Evolutionary conservation across 1,284 basidiomycete species (phyloP).

Genomic region (Peniophora sp.): DNA sequence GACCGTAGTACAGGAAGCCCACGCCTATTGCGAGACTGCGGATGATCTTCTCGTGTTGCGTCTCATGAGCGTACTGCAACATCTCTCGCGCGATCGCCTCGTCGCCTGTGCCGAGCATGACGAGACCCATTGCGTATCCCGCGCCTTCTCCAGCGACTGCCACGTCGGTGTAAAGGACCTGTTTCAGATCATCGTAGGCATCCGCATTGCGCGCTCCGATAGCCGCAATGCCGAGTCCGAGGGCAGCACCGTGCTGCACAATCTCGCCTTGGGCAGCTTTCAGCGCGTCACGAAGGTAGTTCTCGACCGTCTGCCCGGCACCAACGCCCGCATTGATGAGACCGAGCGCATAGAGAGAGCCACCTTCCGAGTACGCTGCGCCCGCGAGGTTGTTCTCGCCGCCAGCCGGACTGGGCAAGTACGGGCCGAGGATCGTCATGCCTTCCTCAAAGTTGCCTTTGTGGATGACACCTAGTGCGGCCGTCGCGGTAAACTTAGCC

Average conservation of each 20-base stretch:
- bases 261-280: slow-evolving; percentile 71
- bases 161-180: slow-evolving; percentile 83
- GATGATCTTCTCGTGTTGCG: slow-evolving; percentile 97
- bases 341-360: slow-evolving; percentile 89
- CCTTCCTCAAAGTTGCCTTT: slow-evolving; percentile 93
- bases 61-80: slow-evolving; percentile 90
- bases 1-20: slow-evolving; percentile 85
- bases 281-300: slow-evolving; percentile 72
- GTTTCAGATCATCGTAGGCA: slow-evolving; percentile 86
- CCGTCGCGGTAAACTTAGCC: slow-evolving; percentile 96
- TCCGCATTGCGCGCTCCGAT: slow-evolving; percentile 87
- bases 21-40: slow-evolving; percentile 88
- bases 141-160: slow-evolving; percentile 92
- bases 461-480: slow-evolving; percentile 92
- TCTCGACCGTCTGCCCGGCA: slow-evolving; percentile 59
- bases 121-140: slow-evolving; percentile 92
- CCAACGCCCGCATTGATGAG: slow-evolving; percentile 88
- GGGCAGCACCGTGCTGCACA: slow-evolving; percentile 91
- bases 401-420: slow-evolving; percentile 69
- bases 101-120: slow-evolving; percentile 89
- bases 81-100: slow-evolving; percentile 81
- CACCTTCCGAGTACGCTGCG: slow-evolving; percentile 86
- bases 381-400: slow-evolving; percentile 66
- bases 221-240: slow-evolving; percentile 88
- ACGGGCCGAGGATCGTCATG: slow-evolving; percentile 88